Percentiles rank a stretch among this genome's conserved stretches.
These are phyloP conservation scores for Dispira simplex DNA, from an alignment of 192 early-diverging fungal species.

Conservation along the genomic window DNA sequence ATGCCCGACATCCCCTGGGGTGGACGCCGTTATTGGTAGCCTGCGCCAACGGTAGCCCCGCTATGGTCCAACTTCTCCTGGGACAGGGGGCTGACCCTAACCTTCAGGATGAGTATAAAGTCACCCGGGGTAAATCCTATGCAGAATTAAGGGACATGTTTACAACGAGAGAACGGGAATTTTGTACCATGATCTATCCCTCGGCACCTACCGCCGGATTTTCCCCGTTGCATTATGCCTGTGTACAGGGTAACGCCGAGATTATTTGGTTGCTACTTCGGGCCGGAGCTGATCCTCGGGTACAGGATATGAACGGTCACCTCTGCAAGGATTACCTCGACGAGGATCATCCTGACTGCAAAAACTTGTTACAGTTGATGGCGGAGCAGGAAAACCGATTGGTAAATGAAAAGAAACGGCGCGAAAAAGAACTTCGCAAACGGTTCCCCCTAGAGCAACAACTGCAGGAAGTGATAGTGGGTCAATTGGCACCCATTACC, in stretches of 20 bases:
- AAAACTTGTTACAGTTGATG: neutral
- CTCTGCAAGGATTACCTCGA: slow-evolving; percentile 2
- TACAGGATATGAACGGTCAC: slow-evolving; percentile 1
- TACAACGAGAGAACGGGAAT: neutral
- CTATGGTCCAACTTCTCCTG: slow-evolving; percentile 20
- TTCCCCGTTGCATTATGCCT: slow-evolving; percentile 6
- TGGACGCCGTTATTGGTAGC: slow-evolving; percentile 11
- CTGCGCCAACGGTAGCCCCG: slow-evolving; percentile 12
- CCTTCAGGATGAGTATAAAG: neutral
- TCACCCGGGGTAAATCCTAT: neutral
- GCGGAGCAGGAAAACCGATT: slow-evolving; percentile 3
- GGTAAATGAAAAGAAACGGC: slow-evolving; percentile 1
- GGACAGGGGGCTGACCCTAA: slow-evolving; percentile 19
- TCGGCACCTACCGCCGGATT: slow-evolving; percentile 3
- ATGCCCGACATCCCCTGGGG: slow-evolving; percentile 1
- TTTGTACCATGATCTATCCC: neutral
- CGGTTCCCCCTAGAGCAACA: slow-evolving; percentile 24
- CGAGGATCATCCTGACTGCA: neutral
- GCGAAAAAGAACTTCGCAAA: slow-evolving; percentile 21
- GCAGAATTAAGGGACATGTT: neutral
- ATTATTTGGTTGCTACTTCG: neutral
- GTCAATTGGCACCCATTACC: slow-evolving; percentile 25
- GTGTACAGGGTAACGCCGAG: neutral
- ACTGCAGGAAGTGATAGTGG: slow-evolving; percentile 21
- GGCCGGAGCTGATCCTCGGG: slow-evolving; percentile 2